These are phyloP conservation scores for Monilinia fructigena DNA, from an alignment of 2,329 filamentous ascomycete species.

Conservation along the genomic window DNA sequence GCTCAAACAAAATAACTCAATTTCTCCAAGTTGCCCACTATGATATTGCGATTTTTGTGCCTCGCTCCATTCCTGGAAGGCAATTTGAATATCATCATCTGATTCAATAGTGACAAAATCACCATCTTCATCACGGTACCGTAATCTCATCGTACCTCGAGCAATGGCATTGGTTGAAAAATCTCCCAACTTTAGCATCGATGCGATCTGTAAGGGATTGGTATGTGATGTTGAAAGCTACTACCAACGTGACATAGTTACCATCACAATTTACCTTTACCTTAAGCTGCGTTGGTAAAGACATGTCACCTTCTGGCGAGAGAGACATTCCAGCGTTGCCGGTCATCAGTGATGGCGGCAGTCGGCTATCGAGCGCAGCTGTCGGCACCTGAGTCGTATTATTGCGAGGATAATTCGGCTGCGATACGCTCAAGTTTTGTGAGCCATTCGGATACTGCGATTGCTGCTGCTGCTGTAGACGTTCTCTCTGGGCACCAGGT, in stretches of 20 bases:
- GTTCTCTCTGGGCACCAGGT: conserved; percentile 64
- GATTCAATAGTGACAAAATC: conserved; percentile 92
- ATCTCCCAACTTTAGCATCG: conserved; percentile 87
- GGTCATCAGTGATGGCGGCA: conserved; percentile 47
- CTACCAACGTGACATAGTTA: conserved; percentile 93
- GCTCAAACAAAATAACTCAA: conserved; percentile 78
- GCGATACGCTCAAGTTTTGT: conserved; percentile 20
- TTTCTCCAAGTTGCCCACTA: conserved; percentile 77
- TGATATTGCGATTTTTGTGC: conserved; percentile 61
- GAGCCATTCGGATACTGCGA: conserved; percentile 40
- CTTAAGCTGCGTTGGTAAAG: conserved; percentile 75
- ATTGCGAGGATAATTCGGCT: conserved; percentile 40
- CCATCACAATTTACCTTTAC: conserved; percentile 92
- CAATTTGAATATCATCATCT: conserved; percentile 94
- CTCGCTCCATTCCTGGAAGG: conserved; percentile 92
- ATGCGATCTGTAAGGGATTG: conserved; percentile 92
- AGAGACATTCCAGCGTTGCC: conserved; percentile 23
- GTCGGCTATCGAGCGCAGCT: conserved; percentile 40
- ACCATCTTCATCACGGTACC: conserved; percentile 88
- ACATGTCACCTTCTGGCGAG: conserved; percentile 48
- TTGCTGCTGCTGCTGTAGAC: conserved; percentile 44
- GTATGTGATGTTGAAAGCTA: conserved; percentile 92
- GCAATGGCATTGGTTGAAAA: conserved; percentile 79
- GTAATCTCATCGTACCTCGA: conserved; percentile 77
- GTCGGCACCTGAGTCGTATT: conserved; percentile 36